phyloP scores from a whole-genome alignment of 192 early-diverging fungal species.

The Anaeromyces robustus region DNA sequence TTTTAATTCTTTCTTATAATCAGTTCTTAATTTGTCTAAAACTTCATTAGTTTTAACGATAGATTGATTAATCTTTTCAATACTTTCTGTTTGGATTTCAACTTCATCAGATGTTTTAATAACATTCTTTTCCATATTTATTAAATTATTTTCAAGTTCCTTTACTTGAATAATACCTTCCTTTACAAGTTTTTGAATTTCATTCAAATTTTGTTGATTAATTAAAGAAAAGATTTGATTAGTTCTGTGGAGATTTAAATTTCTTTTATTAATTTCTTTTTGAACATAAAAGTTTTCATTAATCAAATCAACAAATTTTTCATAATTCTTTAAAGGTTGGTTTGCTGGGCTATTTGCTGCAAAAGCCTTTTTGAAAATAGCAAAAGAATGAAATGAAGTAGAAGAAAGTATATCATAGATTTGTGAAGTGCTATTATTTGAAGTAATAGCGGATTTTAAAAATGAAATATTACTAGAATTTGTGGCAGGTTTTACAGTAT shows the following conservation, averaged over 20 bases:
- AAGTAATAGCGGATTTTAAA: neutral
- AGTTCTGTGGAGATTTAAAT: neutral
- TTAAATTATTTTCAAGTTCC: neutral
- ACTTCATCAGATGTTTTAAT: neutral
- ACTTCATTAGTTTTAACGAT: neutral
- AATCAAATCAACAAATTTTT: neutral
- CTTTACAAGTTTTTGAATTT: neutral
- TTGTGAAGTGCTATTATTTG: neutral
- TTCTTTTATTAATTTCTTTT: neutral
- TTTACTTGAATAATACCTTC: neutral
- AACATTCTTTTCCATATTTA: neutral
- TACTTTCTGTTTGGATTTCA: neutral
- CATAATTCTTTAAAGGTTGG: neutral
- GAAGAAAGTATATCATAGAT: neutral
- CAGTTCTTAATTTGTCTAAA: neutral
- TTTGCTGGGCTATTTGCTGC: neutral
- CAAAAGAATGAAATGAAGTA: neutral
- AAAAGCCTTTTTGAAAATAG: neutral
- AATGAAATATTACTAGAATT: neutral
- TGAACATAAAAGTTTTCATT: neutral
- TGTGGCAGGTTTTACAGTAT: neutral
- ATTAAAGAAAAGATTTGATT: neutral
- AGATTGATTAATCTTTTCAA: neutral
- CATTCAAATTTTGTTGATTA: neutral
- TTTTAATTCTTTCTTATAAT: neutral